phyloP scores from a whole-genome alignment of 1,284 basidiomycete genomes.

The Cutaneotrichosporon daszewskae region DNA sequence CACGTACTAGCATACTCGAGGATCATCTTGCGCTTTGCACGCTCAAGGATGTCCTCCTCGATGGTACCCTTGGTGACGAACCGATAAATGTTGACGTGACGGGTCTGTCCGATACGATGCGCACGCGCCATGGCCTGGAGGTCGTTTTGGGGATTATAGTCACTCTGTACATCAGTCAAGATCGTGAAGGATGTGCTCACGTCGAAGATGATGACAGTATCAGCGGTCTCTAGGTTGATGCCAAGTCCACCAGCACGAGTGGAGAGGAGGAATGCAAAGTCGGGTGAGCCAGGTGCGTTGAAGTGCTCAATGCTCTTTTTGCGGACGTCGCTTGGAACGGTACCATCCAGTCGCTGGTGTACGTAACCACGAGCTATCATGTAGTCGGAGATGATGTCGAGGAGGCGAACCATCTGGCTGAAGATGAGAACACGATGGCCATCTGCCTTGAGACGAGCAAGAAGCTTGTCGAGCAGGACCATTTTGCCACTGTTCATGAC shows the following conservation, averaged over 20 bases:
- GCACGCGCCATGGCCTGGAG: slow-evolving; percentile 98
- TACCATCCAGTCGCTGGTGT: slow-evolving; percentile 72
- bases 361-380: slow-evolving; percentile 83
- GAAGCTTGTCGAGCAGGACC: slow-evolving; percentile 91
- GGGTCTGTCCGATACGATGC: slow-evolving; percentile 94
- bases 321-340: slow-evolving; percentile 68
- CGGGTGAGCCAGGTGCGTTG: slow-evolving; percentile 66
- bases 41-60: slow-evolving; percentile 96
- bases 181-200: slow-evolving; percentile 55
- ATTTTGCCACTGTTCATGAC: slow-evolving; percentile 99
- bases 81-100: slow-evolving; percentile 95
- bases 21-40: slow-evolving; percentile 99
- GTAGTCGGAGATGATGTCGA: slow-evolving; percentile 98
- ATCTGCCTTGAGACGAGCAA: slow-evolving; percentile 79
- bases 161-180: too few relatives aligned
- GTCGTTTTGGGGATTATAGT: slow-evolving; percentile 86
- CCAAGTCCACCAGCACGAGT: slow-evolving; percentile 96
- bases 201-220: slow-evolving; percentile 99
- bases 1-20: slow-evolving; percentile 94
- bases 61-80: slow-evolving; percentile 98
- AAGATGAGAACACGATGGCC: slow-evolving; percentile 97
- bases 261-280: slow-evolving; percentile 79
- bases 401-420: slow-evolving; percentile 98
- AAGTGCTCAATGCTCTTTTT: slow-evolving; percentile 79
- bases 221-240: slow-evolving; percentile 96